These are phyloP conservation scores for Termitomyces sp. DNA, from an alignment of 768 basidiomycete genomes.

Conservation along the genomic window DNA sequence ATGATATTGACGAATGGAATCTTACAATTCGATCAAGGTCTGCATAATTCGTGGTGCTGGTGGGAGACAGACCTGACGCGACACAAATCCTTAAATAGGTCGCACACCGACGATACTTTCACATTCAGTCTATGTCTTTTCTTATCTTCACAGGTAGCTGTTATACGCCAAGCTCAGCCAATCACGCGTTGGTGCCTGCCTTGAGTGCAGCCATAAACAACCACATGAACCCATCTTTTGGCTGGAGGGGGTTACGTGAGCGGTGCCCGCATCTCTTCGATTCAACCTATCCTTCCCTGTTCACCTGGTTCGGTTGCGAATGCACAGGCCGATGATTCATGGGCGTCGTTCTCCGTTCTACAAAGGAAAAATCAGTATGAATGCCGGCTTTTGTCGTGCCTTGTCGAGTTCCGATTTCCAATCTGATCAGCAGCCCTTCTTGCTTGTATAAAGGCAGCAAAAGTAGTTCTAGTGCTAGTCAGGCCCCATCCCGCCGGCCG, in stretches of 20 bases:
- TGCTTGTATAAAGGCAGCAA: neutral
- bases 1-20: too few species aligned
- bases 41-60: neutral
- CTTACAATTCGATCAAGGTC: neutral
- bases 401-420: neutral
- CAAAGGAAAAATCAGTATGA: neutral
- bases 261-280: too few species aligned
- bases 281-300: neutral
- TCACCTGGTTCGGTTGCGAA: neutral
- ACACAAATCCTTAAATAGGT: too few species aligned
- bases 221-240: neutral
- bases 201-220: neutral
- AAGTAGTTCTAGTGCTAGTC: neutral
- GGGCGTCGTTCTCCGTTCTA: neutral
- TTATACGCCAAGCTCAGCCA: neutral
- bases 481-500: neutral
- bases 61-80: too few species aligned
- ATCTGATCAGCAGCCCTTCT: neutral
- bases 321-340: neutral
- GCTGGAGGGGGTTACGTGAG: too few species aligned
- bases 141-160: neutral
- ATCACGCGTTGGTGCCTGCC: neutral
- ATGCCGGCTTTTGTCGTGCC: neutral
- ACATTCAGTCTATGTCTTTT: neutral
- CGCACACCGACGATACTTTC: neutral